These are phyloP conservation scores for Kazachstania sp. DNA, from an alignment of 1,139 yeast genomes.

Conservation along the genomic window DNA sequence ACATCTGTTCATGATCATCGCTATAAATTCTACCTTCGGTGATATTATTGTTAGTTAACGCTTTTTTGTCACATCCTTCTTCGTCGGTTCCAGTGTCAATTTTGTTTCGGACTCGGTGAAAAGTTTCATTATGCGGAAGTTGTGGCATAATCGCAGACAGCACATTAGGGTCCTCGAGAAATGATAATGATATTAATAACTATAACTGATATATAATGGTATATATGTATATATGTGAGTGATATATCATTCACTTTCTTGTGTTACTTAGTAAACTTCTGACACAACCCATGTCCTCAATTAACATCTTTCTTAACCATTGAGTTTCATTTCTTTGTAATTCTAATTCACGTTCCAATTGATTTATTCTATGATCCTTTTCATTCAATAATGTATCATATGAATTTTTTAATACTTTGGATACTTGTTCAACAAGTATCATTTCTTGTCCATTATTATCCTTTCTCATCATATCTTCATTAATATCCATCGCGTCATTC, in stretches of 20 bases:
- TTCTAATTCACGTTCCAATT: slow-evolving; percentile 27
- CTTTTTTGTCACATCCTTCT: too few relatives aligned
- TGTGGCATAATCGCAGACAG: too few relatives aligned
- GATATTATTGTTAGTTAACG: too few relatives aligned
- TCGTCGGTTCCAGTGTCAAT: too few relatives aligned
- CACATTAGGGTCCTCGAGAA: too few relatives aligned
- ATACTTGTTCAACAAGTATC: slow-evolving; percentile 9
- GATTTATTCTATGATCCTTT: slow-evolving; percentile 26
- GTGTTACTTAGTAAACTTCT: slow-evolving; percentile 25
- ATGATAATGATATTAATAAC: too few relatives aligned
- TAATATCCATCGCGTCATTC: neutral
- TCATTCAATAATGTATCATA: slow-evolving; percentile 26
- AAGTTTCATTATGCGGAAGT: too few relatives aligned
- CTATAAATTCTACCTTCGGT: too few relatives aligned
- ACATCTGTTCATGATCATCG: too few relatives aligned
- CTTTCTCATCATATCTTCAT: neutral
- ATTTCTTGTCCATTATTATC: neutral
- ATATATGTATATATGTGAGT: too few relatives aligned
- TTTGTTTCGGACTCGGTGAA: too few relatives aligned
- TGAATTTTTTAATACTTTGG: slow-evolving; percentile 16
- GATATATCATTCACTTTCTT: slow-evolving; percentile 8
- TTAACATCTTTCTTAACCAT: slow-evolving; percentile 30
- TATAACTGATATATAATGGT: too few relatives aligned
- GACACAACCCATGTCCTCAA: slow-evolving; percentile 31
- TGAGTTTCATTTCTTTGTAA: slow-evolving; percentile 29